Conservation (phyloP, 2,329 filamentous ascomycete species). For the Talaromyces sp. region DNA sequence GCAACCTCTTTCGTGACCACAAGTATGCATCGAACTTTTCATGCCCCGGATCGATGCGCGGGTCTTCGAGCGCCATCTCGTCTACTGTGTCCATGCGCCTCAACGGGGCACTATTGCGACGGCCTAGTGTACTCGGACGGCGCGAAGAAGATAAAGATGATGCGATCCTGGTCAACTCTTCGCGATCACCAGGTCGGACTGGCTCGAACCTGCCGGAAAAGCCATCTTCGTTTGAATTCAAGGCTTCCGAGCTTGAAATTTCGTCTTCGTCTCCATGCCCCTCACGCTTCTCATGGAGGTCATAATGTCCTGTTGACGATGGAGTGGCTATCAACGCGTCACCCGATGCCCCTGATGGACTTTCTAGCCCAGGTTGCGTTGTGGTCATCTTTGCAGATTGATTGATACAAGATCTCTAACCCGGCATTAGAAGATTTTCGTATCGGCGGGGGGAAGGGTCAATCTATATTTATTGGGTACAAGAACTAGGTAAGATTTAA, state of each 20-base stretch:
- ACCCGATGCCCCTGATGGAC: background rate
- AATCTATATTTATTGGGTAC: background rate
- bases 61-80: constrained; percentile 26
- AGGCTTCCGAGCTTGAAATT: background rate
- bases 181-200: constrained; percentile 17
- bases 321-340: background rate
- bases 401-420: background rate
- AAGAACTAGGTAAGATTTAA: background rate
- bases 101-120: constrained; percentile 12
- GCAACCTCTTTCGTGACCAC: constrained; percentile 44
- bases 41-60: constrained; percentile 42
- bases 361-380: background rate
- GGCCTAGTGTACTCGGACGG: constrained; percentile 11
- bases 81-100: constrained; percentile 30
- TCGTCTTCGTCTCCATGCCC: background rate
- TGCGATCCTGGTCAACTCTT: constrained; percentile 13
- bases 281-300: background rate
- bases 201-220: constrained; percentile 12
- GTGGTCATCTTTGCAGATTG: constrained; percentile 8
- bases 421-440: background rate
- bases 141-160: constrained; percentile 15
- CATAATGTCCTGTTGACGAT: background rate
- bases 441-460: background rate
- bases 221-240: constrained; percentile 7
- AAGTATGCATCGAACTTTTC: constrained; percentile 42